phyloP scores from a whole-genome alignment of 345 rosid genomes.

The Stellera chamaejasme region DNA sequence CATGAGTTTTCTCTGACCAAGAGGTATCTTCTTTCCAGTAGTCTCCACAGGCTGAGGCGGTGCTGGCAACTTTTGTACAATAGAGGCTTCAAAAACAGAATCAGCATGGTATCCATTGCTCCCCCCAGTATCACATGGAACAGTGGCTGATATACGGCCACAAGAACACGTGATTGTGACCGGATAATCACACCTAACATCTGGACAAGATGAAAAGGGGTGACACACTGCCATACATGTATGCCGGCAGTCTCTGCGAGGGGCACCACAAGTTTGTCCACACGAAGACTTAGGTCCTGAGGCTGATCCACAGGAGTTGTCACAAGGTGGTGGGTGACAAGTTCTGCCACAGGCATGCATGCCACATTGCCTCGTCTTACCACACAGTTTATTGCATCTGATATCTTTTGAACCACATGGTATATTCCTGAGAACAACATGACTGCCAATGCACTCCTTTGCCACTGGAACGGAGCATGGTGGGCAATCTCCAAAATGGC shows the following conservation, averaged over 20 bases:
- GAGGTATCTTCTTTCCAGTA: constrained; percentile 45
- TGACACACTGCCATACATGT: constrained; percentile 79
- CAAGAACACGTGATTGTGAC: constrained; percentile 81
- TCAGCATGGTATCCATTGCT: constrained; percentile 29
- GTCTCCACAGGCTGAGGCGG: constrained; percentile 70
- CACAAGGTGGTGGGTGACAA: constrained; percentile 81
- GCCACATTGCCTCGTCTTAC: constrained; percentile 92
- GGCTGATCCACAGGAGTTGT: constrained; percentile 29
- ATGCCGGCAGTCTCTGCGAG: constrained; percentile 88
- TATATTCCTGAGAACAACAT: constrained; percentile 87
- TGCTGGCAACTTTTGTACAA: constrained; percentile 54
- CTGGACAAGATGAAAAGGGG: constrained; percentile 80
- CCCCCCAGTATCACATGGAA: constrained; percentile 93
- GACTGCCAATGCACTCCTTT: constrained; percentile 91
- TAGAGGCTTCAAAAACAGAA: constrained; percentile 52
- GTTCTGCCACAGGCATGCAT: constrained; percentile 87
- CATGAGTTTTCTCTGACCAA: constrained; percentile 82
- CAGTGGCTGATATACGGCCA: constrained; percentile 60
- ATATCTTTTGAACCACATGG: constrained; percentile 94
- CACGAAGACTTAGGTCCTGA: constrained; percentile 52
- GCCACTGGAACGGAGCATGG: constrained; percentile 89
- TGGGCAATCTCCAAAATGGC: constrained; percentile 97
- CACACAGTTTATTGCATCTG: constrained; percentile 85
- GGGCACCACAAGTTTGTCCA: constrained; percentile 93
- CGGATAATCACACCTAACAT: constrained; percentile 63